A percentile compares a stretch with the other conserved stretches of the same genome.
These are phyloP conservation scores for Tolypocladium paradoxum DNA, from an alignment of 2,329 filamentous ascomycete genomes.

Conservation along the genomic window DNA sequence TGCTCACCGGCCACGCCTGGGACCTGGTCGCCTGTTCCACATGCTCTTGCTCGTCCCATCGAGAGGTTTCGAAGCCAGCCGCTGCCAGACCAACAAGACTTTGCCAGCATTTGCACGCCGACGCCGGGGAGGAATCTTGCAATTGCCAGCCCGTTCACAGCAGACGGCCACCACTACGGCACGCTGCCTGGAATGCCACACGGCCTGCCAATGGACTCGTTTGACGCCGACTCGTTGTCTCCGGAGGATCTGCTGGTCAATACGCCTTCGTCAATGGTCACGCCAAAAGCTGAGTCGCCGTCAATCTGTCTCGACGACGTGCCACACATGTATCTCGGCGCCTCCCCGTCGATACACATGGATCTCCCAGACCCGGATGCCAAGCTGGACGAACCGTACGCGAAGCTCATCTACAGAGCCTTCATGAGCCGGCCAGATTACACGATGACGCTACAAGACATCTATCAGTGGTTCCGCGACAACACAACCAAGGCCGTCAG, in stretches of 20 bases:
- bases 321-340: constrained; percentile 4
- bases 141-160: neutral
- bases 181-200: neutral
- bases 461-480: constrained; percentile 81
- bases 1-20: constrained; percentile 20
- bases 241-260: constrained; percentile 4
- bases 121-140: constrained; percentile 6
- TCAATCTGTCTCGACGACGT: neutral
- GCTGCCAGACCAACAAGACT: constrained; percentile 9
- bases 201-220: constrained; percentile 5
- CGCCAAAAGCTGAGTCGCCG: constrained; percentile 1
- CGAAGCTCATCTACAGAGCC: constrained; percentile 67
- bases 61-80: neutral
- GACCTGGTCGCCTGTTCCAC: constrained; percentile 14
- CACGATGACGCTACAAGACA: constrained; percentile 70
- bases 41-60: neutral
- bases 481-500: constrained; percentile 75
- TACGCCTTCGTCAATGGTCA: constrained; percentile 2
- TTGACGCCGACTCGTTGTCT: constrained; percentile 1
- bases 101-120: constrained; percentile 13
- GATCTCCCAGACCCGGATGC: constrained; percentile 2
- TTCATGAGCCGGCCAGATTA: constrained; percentile 56
- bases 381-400: constrained; percentile 57
- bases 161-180: neutral
- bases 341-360: constrained; percentile 8